Conservation (phyloP, 768 basidiomycete genomes). For the Lentinula guzmanii region DNA sequence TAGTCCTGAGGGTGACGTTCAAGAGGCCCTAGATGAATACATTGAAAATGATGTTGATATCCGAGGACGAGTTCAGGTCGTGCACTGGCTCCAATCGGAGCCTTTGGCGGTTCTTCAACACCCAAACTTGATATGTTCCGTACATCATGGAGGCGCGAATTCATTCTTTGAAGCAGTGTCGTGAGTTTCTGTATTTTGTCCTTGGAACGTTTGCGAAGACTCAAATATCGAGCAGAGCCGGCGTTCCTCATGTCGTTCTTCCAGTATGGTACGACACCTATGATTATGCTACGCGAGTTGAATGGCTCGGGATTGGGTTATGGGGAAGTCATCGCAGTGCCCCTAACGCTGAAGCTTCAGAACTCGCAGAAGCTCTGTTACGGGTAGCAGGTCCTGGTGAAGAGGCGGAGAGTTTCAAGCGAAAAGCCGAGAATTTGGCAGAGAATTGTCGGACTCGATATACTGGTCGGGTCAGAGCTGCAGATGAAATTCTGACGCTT, state of each 20-base stretch:
- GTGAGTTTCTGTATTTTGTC: background rate
- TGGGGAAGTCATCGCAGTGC: conserved; percentile 14
- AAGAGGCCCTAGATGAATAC: background rate
- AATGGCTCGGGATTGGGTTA: conserved; percentile 16
- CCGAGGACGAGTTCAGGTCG: background rate
- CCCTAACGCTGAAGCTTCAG: conserved; percentile 10
- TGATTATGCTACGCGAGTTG: conserved; percentile 15
- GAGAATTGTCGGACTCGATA: background rate
- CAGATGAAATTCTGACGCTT: background rate
- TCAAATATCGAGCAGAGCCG: background rate
- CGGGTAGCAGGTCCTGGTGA: conserved; percentile 2
- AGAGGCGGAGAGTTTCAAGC: conserved; percentile 4
- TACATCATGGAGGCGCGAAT: conserved; percentile 10
- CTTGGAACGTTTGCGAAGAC: background rate
- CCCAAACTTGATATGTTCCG: conserved; percentile 4
- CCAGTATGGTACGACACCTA: conserved; percentile 18
- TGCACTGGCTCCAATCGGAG: conserved; percentile 3
- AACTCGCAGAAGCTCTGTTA: conserved; percentile 15
- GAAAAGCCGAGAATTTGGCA: background rate
- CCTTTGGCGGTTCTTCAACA: conserved; percentile 3
- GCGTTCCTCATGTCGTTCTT: conserved; percentile 17
- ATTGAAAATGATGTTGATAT: background rate
- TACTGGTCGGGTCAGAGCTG: background rate
- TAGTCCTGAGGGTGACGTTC: background rate
- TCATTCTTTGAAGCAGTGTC: conserved; percentile 7